Evolutionary conservation across 371 early-diverging fungal species (phyloP), one percentile per base, ranked within the genome.

Genomic region (Apophysomyces trapeziformis): DNA sequence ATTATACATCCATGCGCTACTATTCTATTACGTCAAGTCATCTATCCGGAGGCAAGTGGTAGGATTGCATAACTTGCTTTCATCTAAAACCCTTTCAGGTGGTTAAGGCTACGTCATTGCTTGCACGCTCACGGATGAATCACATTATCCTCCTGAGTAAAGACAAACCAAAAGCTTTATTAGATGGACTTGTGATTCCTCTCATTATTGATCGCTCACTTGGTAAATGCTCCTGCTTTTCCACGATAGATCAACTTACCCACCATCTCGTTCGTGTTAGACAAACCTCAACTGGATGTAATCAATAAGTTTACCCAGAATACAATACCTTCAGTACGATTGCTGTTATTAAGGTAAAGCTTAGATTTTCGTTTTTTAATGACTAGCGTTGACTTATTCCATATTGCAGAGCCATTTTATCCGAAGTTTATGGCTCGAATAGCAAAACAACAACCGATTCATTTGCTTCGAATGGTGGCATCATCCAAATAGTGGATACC

Each of bases 101-200:
- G 36, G 38, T 11, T 2, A 18, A 32, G 7, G 18, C 70, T 2
- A 60, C 57, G 4, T 63, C 74, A 0, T 64, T 57, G 14, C 18
- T 64, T n/a, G 41, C 64, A 11, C 57, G 65, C 16, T 12, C 59
- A 16, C 14, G 58, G n/a, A 44, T 58, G 18, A 59, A 36, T 8
- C 37, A 21, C 18, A 26, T 65, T 6, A 35, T 47, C 13, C 11
- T 12, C 16, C n/a, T 65, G 39, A 21, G 46, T 16, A 26, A 58
- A 18, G 13, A 7, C 9, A 45, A 58, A 39, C 60, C 47, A 32
- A 65, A 59, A 21, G 38, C 37, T 14, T 44, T 59, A 16, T n/a
- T 58, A 7, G 63, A 70, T 43, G 68, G 74, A 3, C 46, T 73
- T 12, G 1, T 70, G 1, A 16, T 70, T 7, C 74, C 74, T 4